phyloP scores from a whole-genome alignment of 345 rosid genomes.

The Eucalyptus curtisii region DNA sequence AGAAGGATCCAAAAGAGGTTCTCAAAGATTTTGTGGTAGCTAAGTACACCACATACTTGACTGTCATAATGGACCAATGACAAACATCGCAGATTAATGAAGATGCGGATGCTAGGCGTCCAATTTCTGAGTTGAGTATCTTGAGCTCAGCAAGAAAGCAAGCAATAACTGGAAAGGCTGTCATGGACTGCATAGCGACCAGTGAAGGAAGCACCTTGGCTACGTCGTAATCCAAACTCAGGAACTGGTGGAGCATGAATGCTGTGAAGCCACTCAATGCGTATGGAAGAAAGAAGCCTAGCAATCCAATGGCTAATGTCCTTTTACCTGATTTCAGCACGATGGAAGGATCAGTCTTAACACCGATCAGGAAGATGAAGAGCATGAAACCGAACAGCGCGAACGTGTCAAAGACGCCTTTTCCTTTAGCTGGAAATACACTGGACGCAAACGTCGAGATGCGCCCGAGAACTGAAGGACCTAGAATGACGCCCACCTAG shows the following conservation, averaged over 20 bases:
- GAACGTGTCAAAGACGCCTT: constrained; percentile 3
- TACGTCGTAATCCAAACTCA: neutral
- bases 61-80: neutral
- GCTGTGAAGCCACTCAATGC: neutral
- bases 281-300: constrained; percentile 5
- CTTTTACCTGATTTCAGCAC: neutral
- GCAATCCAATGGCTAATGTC: neutral
- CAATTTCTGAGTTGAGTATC: constrained; percentile 31
- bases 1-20: neutral
- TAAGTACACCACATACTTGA: neutral
- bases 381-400: constrained; percentile 25
- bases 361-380: constrained; percentile 18
- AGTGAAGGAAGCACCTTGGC: neutral
- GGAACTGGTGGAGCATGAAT: neutral
- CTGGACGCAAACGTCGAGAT: neutral
- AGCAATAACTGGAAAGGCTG: constrained; percentile 20
- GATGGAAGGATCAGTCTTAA: constrained; percentile 14
- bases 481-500: constrained; percentile 30
- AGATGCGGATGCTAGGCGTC: constrained; percentile 21
- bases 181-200: constrained; percentile 7
- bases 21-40: neutral
- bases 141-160: constrained; percentile 17
- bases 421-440: constrained; percentile 13
- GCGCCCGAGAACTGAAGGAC: constrained; percentile 28
- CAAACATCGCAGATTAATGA: constrained; percentile 6